Percentiles rank a stretch among this genome's conserved stretches.
These are phyloP conservation scores for Cymbidium sinense DNA, from an alignment of 106 monocot species.

Conservation along the genomic window DNA sequence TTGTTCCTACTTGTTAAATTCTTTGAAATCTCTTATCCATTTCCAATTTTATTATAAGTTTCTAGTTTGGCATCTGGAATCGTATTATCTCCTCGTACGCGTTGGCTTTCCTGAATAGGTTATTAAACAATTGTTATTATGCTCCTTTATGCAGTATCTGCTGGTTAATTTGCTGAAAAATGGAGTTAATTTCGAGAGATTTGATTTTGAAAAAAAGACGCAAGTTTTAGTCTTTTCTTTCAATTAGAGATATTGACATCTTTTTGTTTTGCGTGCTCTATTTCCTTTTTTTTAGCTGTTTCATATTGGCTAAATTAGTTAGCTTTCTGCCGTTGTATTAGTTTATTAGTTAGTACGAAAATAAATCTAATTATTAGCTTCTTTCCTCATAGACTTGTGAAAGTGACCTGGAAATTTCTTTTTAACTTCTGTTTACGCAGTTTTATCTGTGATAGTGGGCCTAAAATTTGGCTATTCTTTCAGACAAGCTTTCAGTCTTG, in stretches of 20 bases:
- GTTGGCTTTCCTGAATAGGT: neutral
- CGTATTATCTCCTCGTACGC: neutral
- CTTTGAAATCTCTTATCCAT: too few relatives aligned
- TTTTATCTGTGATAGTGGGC: neutral
- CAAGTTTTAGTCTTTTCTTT: neutral
- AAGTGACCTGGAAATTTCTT: neutral
- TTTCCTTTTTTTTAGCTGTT: too few relatives aligned
- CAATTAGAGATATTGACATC: too few relatives aligned
- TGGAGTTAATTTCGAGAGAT: neutral
- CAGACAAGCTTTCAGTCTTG: neutral
- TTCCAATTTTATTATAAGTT: neutral
- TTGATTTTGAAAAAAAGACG: neutral
- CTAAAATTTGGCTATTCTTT: neutral
- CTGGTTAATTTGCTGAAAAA: too few relatives aligned
- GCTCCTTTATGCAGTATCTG: neutral
- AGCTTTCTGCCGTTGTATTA: neutral
- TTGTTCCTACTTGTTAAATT: neutral
- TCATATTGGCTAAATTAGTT: too few relatives aligned
- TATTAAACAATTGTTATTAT: neutral
- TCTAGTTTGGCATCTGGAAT: constrained; percentile 7
- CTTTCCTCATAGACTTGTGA: neutral
- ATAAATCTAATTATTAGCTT: neutral
- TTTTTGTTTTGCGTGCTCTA: neutral
- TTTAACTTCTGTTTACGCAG: neutral
- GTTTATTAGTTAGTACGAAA: too few relatives aligned